Evolutionary conservation across 306 rosid species (phyloP).

Genomic region (Vigna mungo): DNA sequence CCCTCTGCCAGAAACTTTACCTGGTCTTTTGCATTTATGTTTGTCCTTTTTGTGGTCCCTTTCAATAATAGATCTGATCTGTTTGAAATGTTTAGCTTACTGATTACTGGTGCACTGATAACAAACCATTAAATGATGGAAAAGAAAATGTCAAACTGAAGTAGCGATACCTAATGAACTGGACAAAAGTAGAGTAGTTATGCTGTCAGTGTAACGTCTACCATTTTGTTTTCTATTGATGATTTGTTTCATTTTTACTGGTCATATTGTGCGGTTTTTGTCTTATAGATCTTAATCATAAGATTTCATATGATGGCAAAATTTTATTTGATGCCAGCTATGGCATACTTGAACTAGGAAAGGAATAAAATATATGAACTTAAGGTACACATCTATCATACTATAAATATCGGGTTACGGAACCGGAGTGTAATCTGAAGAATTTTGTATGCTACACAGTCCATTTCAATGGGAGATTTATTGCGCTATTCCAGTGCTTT

Average conservation of each 20-base stretch:
- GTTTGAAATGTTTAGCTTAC: slow-evolving; percentile 26
- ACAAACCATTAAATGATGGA: neutral
- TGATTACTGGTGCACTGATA: neutral
- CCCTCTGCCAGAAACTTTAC: slow-evolving; percentile 10
- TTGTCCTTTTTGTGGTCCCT: slow-evolving; percentile 36
- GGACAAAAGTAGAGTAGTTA: slow-evolving; percentile 19
- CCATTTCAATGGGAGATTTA: slow-evolving; percentile 26
- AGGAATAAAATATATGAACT: slow-evolving; percentile 10
- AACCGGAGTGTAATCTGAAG: slow-evolving; percentile 10
- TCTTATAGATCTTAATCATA: slow-evolving; percentile 20
- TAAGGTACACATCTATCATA: neutral
- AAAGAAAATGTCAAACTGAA: slow-evolving; percentile 24
- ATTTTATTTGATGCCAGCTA: slow-evolving; percentile 21
- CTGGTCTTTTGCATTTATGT: slow-evolving; percentile 17
- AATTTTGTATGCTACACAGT: slow-evolving; percentile 14
- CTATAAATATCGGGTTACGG: slow-evolving; percentile 23
- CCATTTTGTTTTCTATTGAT: slow-evolving; percentile 30
- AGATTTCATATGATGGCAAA: slow-evolving; percentile 15
- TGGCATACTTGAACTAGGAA: neutral
- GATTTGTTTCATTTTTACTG: slow-evolving; percentile 23
- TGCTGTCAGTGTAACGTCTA: slow-evolving; percentile 13
- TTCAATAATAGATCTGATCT: slow-evolving; percentile 11
- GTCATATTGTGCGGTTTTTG: slow-evolving; percentile 36
- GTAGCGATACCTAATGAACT: slow-evolving; percentile 14
- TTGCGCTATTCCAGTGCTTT: neutral